These are phyloP conservation scores for Globisporangium lucens DNA, from an alignment of 352 stramenopile genomes.

Conservation along the genomic window DNA sequence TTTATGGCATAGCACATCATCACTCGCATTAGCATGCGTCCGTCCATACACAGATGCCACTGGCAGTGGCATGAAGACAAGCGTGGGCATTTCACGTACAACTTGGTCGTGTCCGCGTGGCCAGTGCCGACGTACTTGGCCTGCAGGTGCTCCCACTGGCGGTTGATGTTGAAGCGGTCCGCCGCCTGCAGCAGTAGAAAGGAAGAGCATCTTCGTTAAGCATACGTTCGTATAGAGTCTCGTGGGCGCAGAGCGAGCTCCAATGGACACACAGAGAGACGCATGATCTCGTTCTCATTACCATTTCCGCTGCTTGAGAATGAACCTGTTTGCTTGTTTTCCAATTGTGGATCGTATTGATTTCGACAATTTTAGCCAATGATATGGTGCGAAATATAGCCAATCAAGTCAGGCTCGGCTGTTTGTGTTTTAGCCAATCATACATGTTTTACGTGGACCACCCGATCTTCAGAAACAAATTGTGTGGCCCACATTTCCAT, in stretches of 20 bases:
- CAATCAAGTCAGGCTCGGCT: background rate
- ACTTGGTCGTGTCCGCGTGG: slow-evolving; percentile 97
- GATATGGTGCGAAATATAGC: background rate
- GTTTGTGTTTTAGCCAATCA: background rate
- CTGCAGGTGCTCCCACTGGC: slow-evolving; percentile 93
- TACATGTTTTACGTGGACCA: background rate
- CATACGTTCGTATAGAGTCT: background rate
- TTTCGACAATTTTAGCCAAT: background rate
- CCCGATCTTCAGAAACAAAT: background rate
- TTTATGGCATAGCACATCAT: background rate
- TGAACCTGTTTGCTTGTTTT: background rate
- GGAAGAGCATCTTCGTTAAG: background rate
- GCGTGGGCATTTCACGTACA: slow-evolving; percentile 53
- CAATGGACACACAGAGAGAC: background rate
- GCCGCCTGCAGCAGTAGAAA: slow-evolving; percentile 39
- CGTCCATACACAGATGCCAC: background rate
- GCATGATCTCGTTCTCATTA: background rate
- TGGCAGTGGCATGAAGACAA: background rate
- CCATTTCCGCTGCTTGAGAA: background rate
- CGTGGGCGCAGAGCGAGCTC: background rate
- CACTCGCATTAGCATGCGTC: background rate
- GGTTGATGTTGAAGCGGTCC: slow-evolving; percentile 91
- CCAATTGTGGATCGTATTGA: too few relatives aligned
- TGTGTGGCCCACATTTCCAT: background rate
- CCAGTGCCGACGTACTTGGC: slow-evolving; percentile 94